Conservation (phyloP, 23 red algal species). For the Gracilariopsis chorda region DNA sequence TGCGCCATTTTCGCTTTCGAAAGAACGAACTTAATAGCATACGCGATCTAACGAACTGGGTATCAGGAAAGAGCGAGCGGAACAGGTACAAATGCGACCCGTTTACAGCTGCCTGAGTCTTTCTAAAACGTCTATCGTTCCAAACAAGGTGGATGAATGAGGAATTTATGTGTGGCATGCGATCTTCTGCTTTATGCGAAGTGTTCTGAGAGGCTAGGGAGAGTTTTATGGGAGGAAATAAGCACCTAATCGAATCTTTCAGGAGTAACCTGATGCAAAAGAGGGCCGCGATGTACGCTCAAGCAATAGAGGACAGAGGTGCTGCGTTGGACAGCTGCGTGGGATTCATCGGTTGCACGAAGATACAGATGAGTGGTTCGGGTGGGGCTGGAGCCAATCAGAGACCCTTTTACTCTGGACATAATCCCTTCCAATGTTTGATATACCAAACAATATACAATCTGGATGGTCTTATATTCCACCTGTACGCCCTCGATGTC, state of each 20-base stretch:
- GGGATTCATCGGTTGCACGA: not conserved
- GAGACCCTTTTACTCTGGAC: not conserved
- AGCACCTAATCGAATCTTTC: no score
- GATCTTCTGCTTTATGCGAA: no score
- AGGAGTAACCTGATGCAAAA: no score
- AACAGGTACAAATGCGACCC: not conserved
- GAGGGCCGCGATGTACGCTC: no score
- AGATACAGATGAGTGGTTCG: no score
- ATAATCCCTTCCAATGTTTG: not conserved
- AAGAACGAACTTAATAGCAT: not conserved
- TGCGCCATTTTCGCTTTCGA: no score
- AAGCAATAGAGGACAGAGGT: not conserved
- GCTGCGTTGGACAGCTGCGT: not conserved
- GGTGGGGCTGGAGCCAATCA: not conserved
- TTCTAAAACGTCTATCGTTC: not conserved
- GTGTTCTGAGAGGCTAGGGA: no score
- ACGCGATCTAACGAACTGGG: not conserved
- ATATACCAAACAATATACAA: not conserved
- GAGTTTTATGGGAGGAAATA: no score
- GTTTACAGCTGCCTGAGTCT: no score
- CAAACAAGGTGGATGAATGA: not conserved
- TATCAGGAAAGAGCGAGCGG: not conserved
- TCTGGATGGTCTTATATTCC: not conserved
- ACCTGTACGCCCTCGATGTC: not conserved
- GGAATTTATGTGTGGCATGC: not conserved